Percentiles rank a stretch among this genome's conserved stretches.
Conservation (phyloP, 495 filamentous ascomycete genomes). For the Penicillium paxilli region DNA sequence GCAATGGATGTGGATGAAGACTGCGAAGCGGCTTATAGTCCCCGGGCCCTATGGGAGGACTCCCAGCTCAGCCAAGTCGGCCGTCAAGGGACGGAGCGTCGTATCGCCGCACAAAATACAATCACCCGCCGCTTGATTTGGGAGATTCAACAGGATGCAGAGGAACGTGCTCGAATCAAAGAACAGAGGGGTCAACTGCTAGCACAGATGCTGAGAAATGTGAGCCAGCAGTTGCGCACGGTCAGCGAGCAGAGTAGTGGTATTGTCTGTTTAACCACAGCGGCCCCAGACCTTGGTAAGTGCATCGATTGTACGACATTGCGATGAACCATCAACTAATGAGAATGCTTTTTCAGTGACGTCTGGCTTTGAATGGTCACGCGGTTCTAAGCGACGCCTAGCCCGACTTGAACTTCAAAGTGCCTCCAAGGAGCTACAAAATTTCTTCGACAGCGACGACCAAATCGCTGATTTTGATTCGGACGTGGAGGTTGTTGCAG, state of each 20-base stretch:
- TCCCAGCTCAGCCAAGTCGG: slow-evolving; percentile 42
- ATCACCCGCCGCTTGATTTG: slow-evolving; percentile 43
- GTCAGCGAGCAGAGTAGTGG: slow-evolving; percentile 30
- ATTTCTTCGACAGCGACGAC: slow-evolving; percentile 43
- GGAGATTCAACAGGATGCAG: slow-evolving; percentile 42
- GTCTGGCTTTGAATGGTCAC: slow-evolving; percentile 31
- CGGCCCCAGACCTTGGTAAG: slow-evolving; percentile 39
- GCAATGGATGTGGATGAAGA: slow-evolving; percentile 32
- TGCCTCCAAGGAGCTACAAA: slow-evolving; percentile 43
- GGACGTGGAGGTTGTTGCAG: slow-evolving; percentile 31
- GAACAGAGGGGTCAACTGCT: slow-evolving; percentile 29
- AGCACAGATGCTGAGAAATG: slow-evolving; percentile 24
- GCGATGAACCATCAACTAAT: background rate
- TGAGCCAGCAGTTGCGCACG: slow-evolving; percentile 26
- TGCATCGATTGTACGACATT: background rate
- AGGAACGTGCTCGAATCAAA: slow-evolving; percentile 27
- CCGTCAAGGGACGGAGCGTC: slow-evolving; percentile 34
- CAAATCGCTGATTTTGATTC: slow-evolving; percentile 36
- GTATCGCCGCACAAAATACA: slow-evolving; percentile 38
- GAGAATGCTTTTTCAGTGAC: slow-evolving; percentile 16
- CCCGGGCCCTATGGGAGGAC: slow-evolving; percentile 34
- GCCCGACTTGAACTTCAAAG: slow-evolving; percentile 42
- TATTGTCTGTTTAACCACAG: slow-evolving; percentile 37
- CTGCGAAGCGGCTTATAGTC: slow-evolving; percentile 21
- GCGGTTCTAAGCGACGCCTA: slow-evolving; percentile 40